These are phyloP conservation scores for Exophiala sp. DNA, from an alignment of 2,329 filamentous ascomycete genomes.

Conservation along the genomic window DNA sequence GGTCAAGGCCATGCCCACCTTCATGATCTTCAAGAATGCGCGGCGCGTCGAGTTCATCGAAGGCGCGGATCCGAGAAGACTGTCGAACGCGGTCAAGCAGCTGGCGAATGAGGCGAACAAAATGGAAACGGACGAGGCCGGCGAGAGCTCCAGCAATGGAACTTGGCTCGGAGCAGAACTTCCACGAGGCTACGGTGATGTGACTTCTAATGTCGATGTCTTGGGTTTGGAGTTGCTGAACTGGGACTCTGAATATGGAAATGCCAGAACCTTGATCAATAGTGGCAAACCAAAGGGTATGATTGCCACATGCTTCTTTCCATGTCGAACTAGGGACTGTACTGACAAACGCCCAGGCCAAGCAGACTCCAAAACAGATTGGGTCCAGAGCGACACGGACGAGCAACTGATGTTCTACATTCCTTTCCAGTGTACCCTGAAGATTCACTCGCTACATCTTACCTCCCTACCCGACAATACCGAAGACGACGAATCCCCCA, in stretches of 20 bases:
- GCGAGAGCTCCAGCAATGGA: slow-evolving; percentile 41
- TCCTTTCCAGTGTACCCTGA: slow-evolving; percentile 80
- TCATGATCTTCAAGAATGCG: slow-evolving; percentile 76
- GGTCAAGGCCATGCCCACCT: slow-evolving; percentile 79
- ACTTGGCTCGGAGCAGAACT: slow-evolving; percentile 68
- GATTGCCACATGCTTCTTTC: too few species aligned
- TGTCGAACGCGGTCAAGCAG: slow-evolving; percentile 65
- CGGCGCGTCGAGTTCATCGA: slow-evolving; percentile 61
- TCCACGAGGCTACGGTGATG: slow-evolving; percentile 74
- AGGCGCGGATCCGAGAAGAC: slow-evolving; percentile 65
- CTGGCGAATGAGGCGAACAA: slow-evolving; percentile 58
- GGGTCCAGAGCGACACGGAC: slow-evolving; percentile 93
- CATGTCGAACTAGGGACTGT: too few species aligned
- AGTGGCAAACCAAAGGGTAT: slow-evolving; percentile 51
- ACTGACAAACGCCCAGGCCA: slow-evolving; percentile 39
- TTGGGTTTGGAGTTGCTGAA: slow-evolving; percentile 83
- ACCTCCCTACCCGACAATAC: slow-evolving; percentile 65
- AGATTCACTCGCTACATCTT: slow-evolving; percentile 80
- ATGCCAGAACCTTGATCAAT: slow-evolving; percentile 70
- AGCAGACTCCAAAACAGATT: slow-evolving; percentile 59
- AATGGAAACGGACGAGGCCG: slow-evolving; percentile 37
- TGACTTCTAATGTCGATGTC: slow-evolving; percentile 74
- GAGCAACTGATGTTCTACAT: slow-evolving; percentile 92
- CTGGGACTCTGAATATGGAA: slow-evolving; percentile 68
- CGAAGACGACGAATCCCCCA: slow-evolving; percentile 61